Evolutionary conservation across 805 yeast genomes (phyloP).

Genomic region (Starmerella riodocensis): DNA sequence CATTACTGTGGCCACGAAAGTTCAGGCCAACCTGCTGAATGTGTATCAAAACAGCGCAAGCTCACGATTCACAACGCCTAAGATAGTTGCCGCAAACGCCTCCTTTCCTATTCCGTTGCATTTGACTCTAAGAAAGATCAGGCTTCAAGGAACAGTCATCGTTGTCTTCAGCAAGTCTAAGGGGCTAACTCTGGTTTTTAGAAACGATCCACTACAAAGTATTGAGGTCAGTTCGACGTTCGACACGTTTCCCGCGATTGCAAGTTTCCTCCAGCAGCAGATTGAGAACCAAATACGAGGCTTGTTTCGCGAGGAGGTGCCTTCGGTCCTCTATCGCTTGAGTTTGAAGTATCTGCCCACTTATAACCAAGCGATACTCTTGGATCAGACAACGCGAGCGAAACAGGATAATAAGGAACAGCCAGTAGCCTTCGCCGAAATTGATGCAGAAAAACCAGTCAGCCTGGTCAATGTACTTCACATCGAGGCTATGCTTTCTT

Average conservation of each 20-base stretch:
- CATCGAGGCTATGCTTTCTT: slow-evolving; percentile 52
- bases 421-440: slow-evolving; percentile 36
- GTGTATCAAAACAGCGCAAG: slow-evolving; percentile 37
- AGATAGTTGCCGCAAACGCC: slow-evolving; percentile 49
- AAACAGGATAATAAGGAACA: slow-evolving; percentile 17
- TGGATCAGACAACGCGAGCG: background rate
- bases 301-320: slow-evolving; percentile 70
- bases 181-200: slow-evolving; percentile 74
- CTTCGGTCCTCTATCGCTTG: slow-evolving; percentile 63
- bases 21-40: slow-evolving; percentile 72
- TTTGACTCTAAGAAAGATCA: slow-evolving; percentile 56
- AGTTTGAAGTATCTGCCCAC: slow-evolving; percentile 49
- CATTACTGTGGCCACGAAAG: slow-evolving; percentile 60
- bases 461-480: slow-evolving; percentile 56
- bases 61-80: slow-evolving; percentile 48
- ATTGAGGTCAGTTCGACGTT: slow-evolving; percentile 78
- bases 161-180: slow-evolving; percentile 69
- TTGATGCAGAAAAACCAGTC: slow-evolving; percentile 50
- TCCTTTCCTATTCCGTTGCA: slow-evolving; percentile 69
- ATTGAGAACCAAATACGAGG: slow-evolving; percentile 71
- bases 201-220: slow-evolving; percentile 77
- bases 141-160: slow-evolving; percentile 67
- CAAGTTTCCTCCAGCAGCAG: slow-evolving; percentile 68
- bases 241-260: slow-evolving; percentile 70
- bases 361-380: background rate